Base-by-base conservation (phyloP, 495 filamentous ascomycete species). In the Parachaetomium inaequale region DNA sequence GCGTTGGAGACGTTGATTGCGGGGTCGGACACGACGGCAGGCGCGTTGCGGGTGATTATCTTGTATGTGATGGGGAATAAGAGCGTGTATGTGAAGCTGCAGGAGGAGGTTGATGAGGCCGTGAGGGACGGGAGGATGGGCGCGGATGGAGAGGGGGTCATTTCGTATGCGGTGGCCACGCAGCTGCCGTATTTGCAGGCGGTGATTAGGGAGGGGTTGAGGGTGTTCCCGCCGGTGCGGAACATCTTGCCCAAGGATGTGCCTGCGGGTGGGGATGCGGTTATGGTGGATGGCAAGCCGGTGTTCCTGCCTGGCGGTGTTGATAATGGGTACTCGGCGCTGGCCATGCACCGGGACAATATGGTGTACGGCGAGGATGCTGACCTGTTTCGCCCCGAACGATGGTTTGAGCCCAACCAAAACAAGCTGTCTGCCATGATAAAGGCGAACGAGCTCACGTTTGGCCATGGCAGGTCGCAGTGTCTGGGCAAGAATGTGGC, bases 21-120 rank as follows among this genome's bases (percentile, higher is more conserved):
- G 0, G 86, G 85, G 10, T 78, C 79, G 17, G 86, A 89, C 60
- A 87, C 86, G 7, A 85, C 84, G 0, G 84, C 84, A 0, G 85
- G 83, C 3, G 77, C 84, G 23, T 78, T 88, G 64, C 78, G 83
- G 52, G 78, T 74, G 2, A 76, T 82, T 42, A 75, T 88, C 63
- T 70, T 81, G n/a, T 80, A 81, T 61, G 66, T 88, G 19, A 70
- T 87, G 21, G 68, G 2, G 73, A 55, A 81, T 52, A 70, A 72
- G 8, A 54, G 63, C 0, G 74, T 81, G 14, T 87, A 85, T 62
- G 69, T 68, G 14, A 79, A 74, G 52, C 77, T 89, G 62, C 78
- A 83, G 34, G 69, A 66, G 1, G 87, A 89, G 64, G 84, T 89
- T 32, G 78, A 84, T 53, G 54, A 55, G 7, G 73, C 68, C 23